Evolutionary conservation across 495 filamentous ascomycete species (phyloP).

Genomic region (Rostrohypoxylon terebratum): DNA sequence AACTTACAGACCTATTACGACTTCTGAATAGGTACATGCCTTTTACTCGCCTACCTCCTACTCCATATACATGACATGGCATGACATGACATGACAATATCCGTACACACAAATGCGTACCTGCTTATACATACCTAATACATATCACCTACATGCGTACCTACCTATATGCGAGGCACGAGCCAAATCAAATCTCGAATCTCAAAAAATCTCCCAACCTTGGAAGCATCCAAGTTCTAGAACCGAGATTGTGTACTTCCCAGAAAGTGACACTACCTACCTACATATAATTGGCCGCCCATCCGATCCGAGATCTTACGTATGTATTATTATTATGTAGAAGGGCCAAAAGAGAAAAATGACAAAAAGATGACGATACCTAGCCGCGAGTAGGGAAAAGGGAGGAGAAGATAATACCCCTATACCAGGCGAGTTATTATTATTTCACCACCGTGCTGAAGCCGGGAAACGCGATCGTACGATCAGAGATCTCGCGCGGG

Average conservation of each 20-base stretch:
- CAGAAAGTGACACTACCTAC: slow-evolving; percentile 19
- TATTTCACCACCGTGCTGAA: slow-evolving; percentile 21
- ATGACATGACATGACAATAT: too few species aligned
- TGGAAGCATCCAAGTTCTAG: neutral
- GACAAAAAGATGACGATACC: neutral
- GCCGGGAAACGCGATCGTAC: slow-evolving; percentile 26
- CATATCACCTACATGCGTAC: too few species aligned
- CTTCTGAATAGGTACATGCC: neutral
- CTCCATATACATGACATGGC: too few species aligned
- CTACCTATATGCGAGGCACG: neutral
- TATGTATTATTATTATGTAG: too few species aligned
- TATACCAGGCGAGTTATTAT: slow-evolving; percentile 41
- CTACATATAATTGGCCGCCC: slow-evolving; percentile 20
- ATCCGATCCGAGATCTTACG: slow-evolving; percentile 36
- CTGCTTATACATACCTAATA: too few species aligned
- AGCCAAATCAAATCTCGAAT: neutral
- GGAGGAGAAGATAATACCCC: neutral
- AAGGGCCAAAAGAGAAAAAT: neutral
- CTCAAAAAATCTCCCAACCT: slow-evolving; percentile 2
- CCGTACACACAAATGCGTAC: too few species aligned
- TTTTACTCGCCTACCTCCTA: neutral
- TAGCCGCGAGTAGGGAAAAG: too few species aligned
- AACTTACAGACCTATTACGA: too few species aligned
- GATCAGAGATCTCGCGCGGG: slow-evolving; percentile 33
- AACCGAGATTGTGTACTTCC: slow-evolving; percentile 7